phyloP scores from a whole-genome alignment of 352 stramenopile species.

The Phytophthora lateralis region DNA sequence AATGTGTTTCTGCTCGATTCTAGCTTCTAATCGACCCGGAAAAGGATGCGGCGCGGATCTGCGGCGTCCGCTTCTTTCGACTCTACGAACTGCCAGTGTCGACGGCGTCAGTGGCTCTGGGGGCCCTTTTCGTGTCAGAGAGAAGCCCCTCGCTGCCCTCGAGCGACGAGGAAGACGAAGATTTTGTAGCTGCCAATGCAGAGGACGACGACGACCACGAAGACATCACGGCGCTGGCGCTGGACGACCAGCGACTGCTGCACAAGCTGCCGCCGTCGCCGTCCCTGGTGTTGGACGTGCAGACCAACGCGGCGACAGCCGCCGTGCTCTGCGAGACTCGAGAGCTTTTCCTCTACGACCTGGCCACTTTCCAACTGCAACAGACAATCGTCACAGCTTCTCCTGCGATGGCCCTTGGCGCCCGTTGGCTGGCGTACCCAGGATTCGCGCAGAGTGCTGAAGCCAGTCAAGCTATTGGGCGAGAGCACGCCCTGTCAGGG shows the following conservation, averaged over 20 bases:
- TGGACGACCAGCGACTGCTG: conserved; percentile 55
- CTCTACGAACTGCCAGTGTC: conserved; percentile 60
- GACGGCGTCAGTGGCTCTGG: conserved; percentile 27
- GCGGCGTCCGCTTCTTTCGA: conserved; percentile 62
- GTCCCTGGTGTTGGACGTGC: conserved; percentile 71
- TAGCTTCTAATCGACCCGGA: conserved; percentile 54
- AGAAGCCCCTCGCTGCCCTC: conserved; percentile 9
- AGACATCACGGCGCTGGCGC: conserved; percentile 55
- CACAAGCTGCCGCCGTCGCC: conserved; percentile 62
- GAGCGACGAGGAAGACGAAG: conserved; percentile 42
- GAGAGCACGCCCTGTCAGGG: conserved; percentile 31
- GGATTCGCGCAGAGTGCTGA: conserved; percentile 39
- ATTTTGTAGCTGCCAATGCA: conserved; percentile 35
- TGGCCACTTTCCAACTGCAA: conserved; percentile 50
- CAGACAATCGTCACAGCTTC: conserved; percentile 57
- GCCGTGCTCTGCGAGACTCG: conserved; percentile 72
- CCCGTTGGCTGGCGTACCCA: conserved; percentile 75
- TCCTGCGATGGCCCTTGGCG: conserved; percentile 66
- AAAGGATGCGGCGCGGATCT: conserved; percentile 48
- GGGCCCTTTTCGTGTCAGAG: conserved; percentile 60
- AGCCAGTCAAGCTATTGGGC: conserved; percentile 13
- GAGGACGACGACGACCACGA: conserved; percentile 44
- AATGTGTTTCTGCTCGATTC: conserved; percentile 12
- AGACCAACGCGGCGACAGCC: conserved; percentile 58
- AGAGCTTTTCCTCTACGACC: conserved; percentile 72